Evolutionary conservation across 1,284 basidiomycete species (phyloP), one percentile per base, ranked within the genome.

Genomic region (Boletus smithii): DNA sequence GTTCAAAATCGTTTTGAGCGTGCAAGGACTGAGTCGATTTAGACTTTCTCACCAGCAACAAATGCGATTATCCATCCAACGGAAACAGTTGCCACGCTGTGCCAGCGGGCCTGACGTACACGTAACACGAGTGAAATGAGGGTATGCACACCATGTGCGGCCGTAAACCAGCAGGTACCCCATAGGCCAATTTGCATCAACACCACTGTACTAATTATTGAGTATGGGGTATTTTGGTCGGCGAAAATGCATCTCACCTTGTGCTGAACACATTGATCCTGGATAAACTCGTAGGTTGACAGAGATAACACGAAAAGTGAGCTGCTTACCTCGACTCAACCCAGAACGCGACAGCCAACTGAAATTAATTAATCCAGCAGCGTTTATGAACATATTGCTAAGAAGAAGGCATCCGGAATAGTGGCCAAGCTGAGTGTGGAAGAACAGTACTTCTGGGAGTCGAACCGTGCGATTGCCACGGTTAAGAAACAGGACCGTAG

Each of bases 371-470:
- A 83, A 61, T 33, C 79, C 81, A 45, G 80, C 71, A 16, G 73
- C 49, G 41, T 74, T 72, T 49, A 69, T 78, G 56, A 82, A 65
- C 48, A 79, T 62, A 58, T 84, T 82, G 49, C 76, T 73, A 20
- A 81, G 52, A 46, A 88, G 70, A 44, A 88, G 70, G 56, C 79
- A 85, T 36, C 71, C 73, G 13, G 77, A 75, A 61, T 86, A 87
- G 43, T 76, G 73, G 10, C 85, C 85, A 10, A 87, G 73, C 52
- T 84, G 83, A 6, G 83, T 85, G 51, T 75, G 73, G 62, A 88
- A 85, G 64, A 88, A 85, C 45, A 80, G 65, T 33, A 74, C 76
- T 61, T 80, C 79, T 39, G 69, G 67, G 48, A 56, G 59, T 51
- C 45, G 61, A 33, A 43, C 55, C 17, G 37, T 54, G 44, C 20